phyloP scores from a whole-genome alignment of 495 filamentous ascomycete genomes.

The Filosporella fistucella region DNA sequence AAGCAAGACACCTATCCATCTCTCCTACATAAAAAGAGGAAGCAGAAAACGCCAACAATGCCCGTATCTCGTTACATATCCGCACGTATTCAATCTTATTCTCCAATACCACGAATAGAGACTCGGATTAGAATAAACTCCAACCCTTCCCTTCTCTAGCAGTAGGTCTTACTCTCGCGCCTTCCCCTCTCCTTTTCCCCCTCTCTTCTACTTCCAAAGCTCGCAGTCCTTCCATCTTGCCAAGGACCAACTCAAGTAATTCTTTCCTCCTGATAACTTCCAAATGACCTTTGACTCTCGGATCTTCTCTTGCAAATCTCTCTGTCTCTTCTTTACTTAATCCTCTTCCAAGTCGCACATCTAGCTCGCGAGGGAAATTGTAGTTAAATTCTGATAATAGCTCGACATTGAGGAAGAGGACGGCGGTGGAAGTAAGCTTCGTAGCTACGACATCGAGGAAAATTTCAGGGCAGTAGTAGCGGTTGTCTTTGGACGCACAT shows the following conservation, averaged over 20 bases:
- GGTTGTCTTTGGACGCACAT: constrained; percentile 75
- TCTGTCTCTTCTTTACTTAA: constrained; percentile 78
- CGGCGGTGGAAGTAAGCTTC: constrained; percentile 90
- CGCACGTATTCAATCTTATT: too few species aligned
- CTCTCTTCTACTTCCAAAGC: constrained; percentile 55
- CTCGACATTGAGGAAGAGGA: constrained; percentile 97
- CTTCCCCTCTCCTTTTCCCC: constrained; percentile 6
- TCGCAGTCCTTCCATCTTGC: constrained; percentile 87
- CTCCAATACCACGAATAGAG: too few species aligned
- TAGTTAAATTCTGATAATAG: constrained; percentile 96
- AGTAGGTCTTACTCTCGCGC: background rate
- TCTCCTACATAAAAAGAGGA: too few species aligned
- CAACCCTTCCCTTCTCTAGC: constrained; percentile 10
- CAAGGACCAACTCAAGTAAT: constrained; percentile 82
- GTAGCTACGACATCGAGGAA: constrained; percentile 96
- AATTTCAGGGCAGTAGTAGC: constrained; percentile 95
- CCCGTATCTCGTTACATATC: too few species aligned
- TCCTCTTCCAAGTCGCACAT: constrained; percentile 77
- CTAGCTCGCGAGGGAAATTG: constrained; percentile 90
- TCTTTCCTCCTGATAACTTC: constrained; percentile 91
- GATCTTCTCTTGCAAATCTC: constrained; percentile 86
- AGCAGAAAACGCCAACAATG: too few species aligned
- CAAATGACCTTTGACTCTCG: constrained; percentile 80
- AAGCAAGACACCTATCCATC: too few species aligned
- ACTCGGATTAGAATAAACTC: constrained; percentile 24